Conservation (phyloP, 202 grass and related monocot genomes). For the Panicum hallii region DNA sequence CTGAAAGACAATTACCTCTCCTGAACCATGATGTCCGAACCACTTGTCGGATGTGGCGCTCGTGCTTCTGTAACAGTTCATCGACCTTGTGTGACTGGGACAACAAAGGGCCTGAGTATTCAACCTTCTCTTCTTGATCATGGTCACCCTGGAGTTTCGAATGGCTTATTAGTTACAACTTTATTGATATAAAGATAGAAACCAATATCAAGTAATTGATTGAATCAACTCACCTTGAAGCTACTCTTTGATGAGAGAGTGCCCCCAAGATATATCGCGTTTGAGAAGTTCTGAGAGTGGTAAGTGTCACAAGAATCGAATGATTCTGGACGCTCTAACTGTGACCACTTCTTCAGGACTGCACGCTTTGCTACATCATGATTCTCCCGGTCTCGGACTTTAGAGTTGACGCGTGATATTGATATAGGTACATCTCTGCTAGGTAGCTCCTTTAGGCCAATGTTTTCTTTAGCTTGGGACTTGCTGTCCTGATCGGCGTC, state of each 20-base stretch:
- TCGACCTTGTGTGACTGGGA: constrained; percentile 87
- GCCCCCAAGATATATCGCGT: constrained; percentile 60
- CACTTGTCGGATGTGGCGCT: constrained; percentile 82
- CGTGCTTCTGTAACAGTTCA: constrained; percentile 86
- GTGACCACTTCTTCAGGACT: constrained; percentile 85
- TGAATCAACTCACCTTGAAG: constrained; percentile 58
- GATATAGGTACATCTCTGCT: constrained; percentile 37
- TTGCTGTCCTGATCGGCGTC: constrained; percentile 40
- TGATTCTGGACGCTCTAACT: constrained; percentile 82
- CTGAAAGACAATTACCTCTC: constrained; percentile 62
- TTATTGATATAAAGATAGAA: constrained; percentile 19
- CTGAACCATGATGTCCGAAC: constrained; percentile 85
- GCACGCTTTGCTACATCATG: constrained; percentile 52
- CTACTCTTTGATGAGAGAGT: constrained; percentile 56
- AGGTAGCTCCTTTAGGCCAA: constrained; percentile 49
- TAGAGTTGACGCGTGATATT: constrained; percentile 36
- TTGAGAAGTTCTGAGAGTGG: constrained; percentile 67
- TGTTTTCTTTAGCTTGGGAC: constrained; percentile 44
- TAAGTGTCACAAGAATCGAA: constrained; percentile 66
- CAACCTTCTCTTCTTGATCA: constrained; percentile 71
- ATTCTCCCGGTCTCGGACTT: constrained; percentile 50
- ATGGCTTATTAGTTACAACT: constrained; percentile 9
- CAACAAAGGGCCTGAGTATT: constrained; percentile 86
- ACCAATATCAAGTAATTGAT: neutral
- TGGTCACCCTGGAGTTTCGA: constrained; percentile 57